phyloP scores from a whole-genome alignment of 805 yeast genomes.

The Pichia pseudocactophila region DNA sequence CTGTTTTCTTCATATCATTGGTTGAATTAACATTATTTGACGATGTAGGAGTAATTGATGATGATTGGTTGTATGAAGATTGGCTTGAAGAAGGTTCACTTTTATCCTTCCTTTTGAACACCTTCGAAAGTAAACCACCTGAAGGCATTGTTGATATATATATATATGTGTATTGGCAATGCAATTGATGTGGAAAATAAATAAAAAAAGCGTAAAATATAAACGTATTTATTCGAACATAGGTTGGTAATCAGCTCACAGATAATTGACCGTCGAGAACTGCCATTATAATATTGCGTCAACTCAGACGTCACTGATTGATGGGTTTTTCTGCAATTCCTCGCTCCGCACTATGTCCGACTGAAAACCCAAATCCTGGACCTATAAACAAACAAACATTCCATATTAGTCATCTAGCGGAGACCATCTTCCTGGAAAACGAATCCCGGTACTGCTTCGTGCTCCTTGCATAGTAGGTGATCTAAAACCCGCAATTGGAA shows the following conservation, averaged over 20 bases:
- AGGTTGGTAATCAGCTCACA: neutral
- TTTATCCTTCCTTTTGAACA: constrained; percentile 7
- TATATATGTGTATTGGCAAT: neutral
- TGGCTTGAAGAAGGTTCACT: no score
- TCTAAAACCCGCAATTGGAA: neutral
- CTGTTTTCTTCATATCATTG: no score
- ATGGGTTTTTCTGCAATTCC: no score
- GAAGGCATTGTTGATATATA: constrained; percentile 1
- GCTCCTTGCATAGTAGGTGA: neutral
- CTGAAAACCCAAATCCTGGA: no score
- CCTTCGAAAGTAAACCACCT: constrained; percentile 2
- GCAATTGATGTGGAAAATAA: no score
- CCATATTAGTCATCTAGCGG: neutral
- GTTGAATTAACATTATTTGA: no score
- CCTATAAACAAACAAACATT: no score
- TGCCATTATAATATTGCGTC: no score
- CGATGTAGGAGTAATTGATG: neutral
- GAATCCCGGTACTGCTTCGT: neutral
- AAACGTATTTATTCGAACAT: neutral
- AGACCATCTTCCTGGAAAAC: neutral
- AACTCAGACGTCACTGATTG: no score
- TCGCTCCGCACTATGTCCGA: no score
- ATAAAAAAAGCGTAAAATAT: neutral
- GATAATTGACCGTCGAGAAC: no score
- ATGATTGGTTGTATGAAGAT: no score